phyloP scores from a whole-genome alignment of 768 basidiomycete genomes.

The Astraeus odoratus region DNA sequence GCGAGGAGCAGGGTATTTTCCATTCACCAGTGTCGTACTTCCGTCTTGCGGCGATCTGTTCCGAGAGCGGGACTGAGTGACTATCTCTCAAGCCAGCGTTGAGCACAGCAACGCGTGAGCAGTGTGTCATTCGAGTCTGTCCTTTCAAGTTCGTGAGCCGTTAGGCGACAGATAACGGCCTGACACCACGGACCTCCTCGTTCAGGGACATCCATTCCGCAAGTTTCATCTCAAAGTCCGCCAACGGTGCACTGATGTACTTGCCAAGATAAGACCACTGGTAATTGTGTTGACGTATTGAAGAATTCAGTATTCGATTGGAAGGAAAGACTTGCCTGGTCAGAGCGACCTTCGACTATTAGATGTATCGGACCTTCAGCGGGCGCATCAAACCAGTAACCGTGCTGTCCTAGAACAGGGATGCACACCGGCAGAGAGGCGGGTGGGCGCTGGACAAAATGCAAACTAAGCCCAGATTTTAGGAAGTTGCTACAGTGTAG shows the following conservation, averaged over 20 bases:
- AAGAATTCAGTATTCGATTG: too few relatives aligned
- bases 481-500: background rate
- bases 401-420: conserved; percentile 15
- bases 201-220: conserved; percentile 28
- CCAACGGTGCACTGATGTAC: conserved; percentile 15
- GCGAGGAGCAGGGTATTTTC: conserved; percentile 19
- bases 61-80: background rate
- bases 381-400: conserved; percentile 27
- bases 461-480: background rate
- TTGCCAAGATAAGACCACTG: conserved; percentile 27
- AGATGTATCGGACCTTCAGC: conserved; percentile 19
- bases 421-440: conserved; percentile 22
- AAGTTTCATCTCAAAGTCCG: conserved; percentile 21
- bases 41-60: conserved; percentile 10
- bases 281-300: too few relatives aligned
- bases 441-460: conserved; percentile 19
- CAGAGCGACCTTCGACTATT: conserved; percentile 18
- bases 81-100: background rate
- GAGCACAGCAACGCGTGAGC: background rate
- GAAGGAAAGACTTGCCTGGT: conserved; percentile 12
- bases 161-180: background rate
- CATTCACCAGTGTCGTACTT: conserved; percentile 21
- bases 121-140: background rate
- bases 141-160: background rate
- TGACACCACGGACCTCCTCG: conserved; percentile 17